Conservation (phyloP, 108 stramenopile species). For the Fragilariopsis cylindrus region DNA sequence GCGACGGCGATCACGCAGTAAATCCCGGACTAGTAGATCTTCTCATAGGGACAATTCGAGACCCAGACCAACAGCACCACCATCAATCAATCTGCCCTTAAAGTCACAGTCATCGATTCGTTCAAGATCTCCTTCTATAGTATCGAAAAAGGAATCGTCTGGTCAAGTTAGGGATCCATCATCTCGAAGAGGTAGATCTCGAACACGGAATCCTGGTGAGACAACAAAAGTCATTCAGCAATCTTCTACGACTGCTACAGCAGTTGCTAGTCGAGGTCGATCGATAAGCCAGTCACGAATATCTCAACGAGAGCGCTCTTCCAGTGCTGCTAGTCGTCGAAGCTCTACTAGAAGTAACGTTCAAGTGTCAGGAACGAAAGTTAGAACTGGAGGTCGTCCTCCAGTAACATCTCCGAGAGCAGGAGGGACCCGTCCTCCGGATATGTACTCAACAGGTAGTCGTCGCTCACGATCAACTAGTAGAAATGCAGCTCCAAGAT, state of each 20-base stretch:
- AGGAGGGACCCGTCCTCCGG: slow-evolving; percentile 16
- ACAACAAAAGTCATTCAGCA: not conserved
- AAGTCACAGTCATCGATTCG: not conserved
- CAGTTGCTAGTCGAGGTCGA: slow-evolving; percentile 6
- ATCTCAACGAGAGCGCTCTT: slow-evolving; percentile 19
- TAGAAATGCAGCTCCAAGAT: slow-evolving; percentile 11
- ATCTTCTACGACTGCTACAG: not conserved
- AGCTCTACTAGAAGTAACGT: not conserved
- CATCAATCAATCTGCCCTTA: not conserved
- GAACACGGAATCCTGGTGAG: slow-evolving; percentile 6
- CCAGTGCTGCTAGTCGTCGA: slow-evolving; percentile 16
- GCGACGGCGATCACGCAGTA: not conserved
- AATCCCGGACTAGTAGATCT: not conserved
- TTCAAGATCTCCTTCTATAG: not conserved
- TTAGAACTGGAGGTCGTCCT: slow-evolving; percentile 18
- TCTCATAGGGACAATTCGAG: not conserved
- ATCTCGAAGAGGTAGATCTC: slow-evolving; percentile 27
- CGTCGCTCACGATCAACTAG: slow-evolving; percentile 32
- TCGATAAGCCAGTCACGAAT: slow-evolving; percentile 29
- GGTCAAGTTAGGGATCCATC: slow-evolving; percentile 7
- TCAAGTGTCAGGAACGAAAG: not conserved
- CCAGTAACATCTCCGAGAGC: slow-evolving; percentile 24
- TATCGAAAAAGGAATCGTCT: slow-evolving; percentile 9
- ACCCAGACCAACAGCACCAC: slow-evolving; percentile 6
- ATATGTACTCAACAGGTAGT: not conserved